phyloP scores from a whole-genome alignment of 352 stramenopile genomes.

The Thalassiosira mediterranea region DNA sequence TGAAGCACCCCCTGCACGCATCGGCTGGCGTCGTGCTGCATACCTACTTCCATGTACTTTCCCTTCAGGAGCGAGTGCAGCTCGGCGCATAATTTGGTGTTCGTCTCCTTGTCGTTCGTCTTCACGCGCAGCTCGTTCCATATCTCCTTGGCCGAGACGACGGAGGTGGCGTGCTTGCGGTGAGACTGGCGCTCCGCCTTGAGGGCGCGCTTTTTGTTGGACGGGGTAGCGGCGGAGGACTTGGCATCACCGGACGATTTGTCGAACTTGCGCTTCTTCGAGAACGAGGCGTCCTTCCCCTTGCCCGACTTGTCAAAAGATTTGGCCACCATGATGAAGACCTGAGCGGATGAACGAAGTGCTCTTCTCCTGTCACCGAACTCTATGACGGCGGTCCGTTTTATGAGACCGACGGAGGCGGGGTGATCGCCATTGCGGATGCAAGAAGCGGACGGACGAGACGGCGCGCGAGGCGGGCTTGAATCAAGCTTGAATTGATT shows the following conservation, averaged over 20 bases:
- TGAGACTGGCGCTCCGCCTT: constrained; percentile 95
- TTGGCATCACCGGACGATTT: constrained; percentile 18
- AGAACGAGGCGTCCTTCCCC: not conserved
- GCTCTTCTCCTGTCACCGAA: too few species aligned
- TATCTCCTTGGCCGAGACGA: constrained; percentile 92
- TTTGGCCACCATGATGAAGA: constrained; percentile 19
- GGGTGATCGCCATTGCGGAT: too few species aligned
- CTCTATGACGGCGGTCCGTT: too few species aligned
- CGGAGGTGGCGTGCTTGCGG: constrained; percentile 91
- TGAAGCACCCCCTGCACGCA: constrained; percentile 95
- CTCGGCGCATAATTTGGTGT: constrained; percentile 82
- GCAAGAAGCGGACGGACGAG: too few species aligned
- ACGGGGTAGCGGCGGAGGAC: constrained; percentile 3
- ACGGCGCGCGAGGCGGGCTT: too few species aligned
- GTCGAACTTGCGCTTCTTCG: constrained; percentile 54
- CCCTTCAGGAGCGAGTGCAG: constrained; percentile 91
- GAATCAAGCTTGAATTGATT: too few species aligned
- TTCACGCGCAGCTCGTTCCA: constrained; percentile 94
- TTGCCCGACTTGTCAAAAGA: constrained; percentile 10
- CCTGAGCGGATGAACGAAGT: not conserved
- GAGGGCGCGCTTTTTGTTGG: constrained; percentile 68
- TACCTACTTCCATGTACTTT: constrained; percentile 92
- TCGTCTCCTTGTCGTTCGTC: constrained; percentile 86
- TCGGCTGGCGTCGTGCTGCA: constrained; percentile 94
- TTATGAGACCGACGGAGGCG: too few species aligned